Percentiles rank a stretch among this genome's conserved stretches.
phyloP scores from a whole-genome alignment of 257 asterid genomes.

The Lantana camara region DNA sequence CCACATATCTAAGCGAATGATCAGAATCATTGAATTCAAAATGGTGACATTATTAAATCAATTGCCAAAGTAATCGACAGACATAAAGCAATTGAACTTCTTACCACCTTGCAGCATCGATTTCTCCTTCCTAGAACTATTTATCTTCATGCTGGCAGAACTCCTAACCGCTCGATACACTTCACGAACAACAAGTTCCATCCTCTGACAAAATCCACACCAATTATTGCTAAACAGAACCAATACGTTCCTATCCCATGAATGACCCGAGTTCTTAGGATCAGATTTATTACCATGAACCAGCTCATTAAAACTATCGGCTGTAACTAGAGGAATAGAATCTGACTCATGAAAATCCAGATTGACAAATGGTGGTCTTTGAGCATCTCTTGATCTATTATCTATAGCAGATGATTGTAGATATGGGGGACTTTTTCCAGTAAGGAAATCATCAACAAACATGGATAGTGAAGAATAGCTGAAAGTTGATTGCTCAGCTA shows the following conservation, averaged over 20 bases:
- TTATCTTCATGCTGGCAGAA: conserved; percentile 46
- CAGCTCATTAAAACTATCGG: conserved; percentile 67
- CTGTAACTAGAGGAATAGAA: conserved; percentile 71
- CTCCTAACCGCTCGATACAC: conserved; percentile 69
- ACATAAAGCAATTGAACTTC: conserved; percentile 33
- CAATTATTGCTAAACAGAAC: conserved; percentile 85
- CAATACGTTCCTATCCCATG: conserved; percentile 62
- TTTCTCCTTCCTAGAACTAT: conserved; percentile 51
- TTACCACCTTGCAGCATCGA: conserved; percentile 45
- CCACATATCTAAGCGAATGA: conserved; percentile 51
- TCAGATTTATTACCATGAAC: conserved; percentile 61
- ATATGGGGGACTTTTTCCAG: conserved; percentile 70
- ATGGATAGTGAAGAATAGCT: conserved; percentile 52
- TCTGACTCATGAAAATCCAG: conserved; percentile 84
- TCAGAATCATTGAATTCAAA: conserved; percentile 39
- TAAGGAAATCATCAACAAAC: conserved; percentile 59
- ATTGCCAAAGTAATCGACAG: conserved; percentile 10
- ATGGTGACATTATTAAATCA: background rate
- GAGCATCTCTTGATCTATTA: conserved; percentile 55
- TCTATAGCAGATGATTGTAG: conserved; percentile 56
- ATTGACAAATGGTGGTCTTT: conserved; percentile 88
- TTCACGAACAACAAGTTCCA: conserved; percentile 95
- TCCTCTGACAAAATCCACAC: conserved; percentile 98
- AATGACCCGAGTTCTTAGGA: conserved; percentile 38
- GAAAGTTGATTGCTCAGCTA: conserved; percentile 46